Conservation (phyloP, 2,329 filamentous ascomycete species). For the Sordariomycetes sp. region DNA sequence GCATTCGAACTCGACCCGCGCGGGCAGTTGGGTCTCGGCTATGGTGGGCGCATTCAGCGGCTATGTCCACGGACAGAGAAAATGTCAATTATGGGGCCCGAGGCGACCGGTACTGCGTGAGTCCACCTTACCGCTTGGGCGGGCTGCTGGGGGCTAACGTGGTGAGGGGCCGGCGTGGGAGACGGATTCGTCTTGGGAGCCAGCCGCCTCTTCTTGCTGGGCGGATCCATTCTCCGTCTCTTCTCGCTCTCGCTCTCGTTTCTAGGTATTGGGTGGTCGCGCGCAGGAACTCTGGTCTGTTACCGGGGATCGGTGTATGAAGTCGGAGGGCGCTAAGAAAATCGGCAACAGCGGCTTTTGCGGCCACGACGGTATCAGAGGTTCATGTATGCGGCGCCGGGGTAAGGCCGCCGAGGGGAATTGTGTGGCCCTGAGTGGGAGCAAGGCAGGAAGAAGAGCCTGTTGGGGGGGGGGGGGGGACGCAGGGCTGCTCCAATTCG, state of each 20-base stretch:
- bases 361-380: background rate
- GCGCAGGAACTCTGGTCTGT: background rate
- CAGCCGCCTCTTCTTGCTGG: constrained; percentile 28
- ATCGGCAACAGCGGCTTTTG: background rate
- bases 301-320: background rate
- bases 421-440: background rate
- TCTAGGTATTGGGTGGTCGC: background rate
- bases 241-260: background rate
- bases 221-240: constrained; percentile 29
- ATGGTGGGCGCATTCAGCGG: constrained; percentile 6
- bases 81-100: background rate
- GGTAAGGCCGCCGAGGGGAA: background rate
- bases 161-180: background rate
- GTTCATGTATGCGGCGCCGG: background rate
- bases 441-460: background rate
- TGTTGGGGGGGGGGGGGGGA: background rate
- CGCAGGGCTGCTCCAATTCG: constrained; percentile 2
- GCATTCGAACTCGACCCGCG: constrained; percentile 51
- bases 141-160: background rate
- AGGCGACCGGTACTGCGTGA: background rate
- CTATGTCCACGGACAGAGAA: background rate
- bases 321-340: background rate
- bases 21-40: constrained; percentile 14
- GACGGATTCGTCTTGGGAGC: constrained; percentile 20
- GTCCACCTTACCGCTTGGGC: background rate